Base-by-base conservation (phyloP, 2,329 filamentous ascomycete genomes). In the Periconia digitata region DNA sequence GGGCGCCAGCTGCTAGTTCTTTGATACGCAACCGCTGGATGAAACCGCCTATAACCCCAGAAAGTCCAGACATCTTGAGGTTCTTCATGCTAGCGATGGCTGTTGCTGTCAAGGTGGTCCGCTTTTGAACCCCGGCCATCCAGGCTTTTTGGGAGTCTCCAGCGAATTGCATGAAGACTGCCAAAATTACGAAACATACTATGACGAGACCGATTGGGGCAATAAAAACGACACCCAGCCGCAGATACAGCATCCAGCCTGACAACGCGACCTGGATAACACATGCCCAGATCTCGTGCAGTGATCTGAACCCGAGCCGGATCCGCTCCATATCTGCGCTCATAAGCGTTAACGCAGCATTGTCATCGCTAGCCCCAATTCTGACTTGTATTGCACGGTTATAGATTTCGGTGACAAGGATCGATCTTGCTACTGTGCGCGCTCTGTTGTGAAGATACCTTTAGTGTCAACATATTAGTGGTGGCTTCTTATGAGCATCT, bases 21-120 rank as follows among this genome's bases (percentile, higher is more conserved):
- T 66, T 52, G 1, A 67, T 44, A 6, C 74, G 66, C 18, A 74
- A 48, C 1, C 47, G 50, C 44, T 75, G 70, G 3, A 76, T 59
- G 2, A 66, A 51, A 2, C 54, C 46, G 17, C 60, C 57, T 1
- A 74, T 50, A 4, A 63, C 49, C 15, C 42, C 56, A 5, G 68
- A 47, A 10, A 76, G 58, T 1, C 72, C 73, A 1, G 67, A 66
- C 39, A 76, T 71, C 46, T 72, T 74, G 16, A 76, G 53, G 29
- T 62, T 55, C 50, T 74, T 76, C 63, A 76, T 74, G 41, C 61
- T 63, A 2, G 60, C 56, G 20, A 75, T 63, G 18, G 66, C 58
- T 2, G 49, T 59, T 8, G 65, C 53, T 1, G 64, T 70, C 15
- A 60, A 42, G 18, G 56, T 57, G 22, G 69, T 59, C 8, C 67